These are phyloP conservation scores for Mesostigma viride DNA, from an alignment of 139 green algal genomes.

Conservation along the genomic window DNA sequence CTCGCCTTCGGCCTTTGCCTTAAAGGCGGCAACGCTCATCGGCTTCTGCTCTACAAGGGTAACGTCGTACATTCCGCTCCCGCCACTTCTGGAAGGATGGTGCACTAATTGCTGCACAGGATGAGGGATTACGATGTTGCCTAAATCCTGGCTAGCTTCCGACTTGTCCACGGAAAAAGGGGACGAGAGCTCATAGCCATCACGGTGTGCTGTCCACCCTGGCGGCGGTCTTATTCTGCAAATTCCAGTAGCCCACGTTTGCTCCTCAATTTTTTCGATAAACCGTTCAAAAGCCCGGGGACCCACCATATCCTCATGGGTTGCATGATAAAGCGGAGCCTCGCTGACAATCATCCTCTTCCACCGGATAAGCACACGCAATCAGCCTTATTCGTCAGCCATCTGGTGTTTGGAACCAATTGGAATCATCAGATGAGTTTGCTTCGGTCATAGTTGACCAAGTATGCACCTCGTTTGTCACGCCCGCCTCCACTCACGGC, in stretches of 20 bases:
- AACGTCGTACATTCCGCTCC: conserved; percentile 49
- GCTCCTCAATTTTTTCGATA: conserved; percentile 43
- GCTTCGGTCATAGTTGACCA: too few species aligned
- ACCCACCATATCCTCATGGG: conserved; percentile 36
- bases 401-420: too few species aligned
- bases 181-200: conserved; percentile 38
- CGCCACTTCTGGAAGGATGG: too few species aligned
- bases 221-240: conserved; percentile 50
- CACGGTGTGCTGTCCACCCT: conserved; percentile 45
- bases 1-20: conserved; percentile 18
- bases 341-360: too few species aligned
- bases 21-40: conserved; percentile 45
- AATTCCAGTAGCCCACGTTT: conserved; percentile 37
- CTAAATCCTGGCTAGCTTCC: too few species aligned
- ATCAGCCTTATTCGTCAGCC: too few species aligned
- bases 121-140: conserved; percentile 17
- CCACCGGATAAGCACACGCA: too few species aligned
- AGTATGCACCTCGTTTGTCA: too few species aligned
- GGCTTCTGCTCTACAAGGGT: conserved; percentile 53
- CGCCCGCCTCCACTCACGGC: too few species aligned
- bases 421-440: too few species aligned
- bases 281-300: conserved; percentile 41
- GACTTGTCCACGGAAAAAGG: too few species aligned
- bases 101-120: conserved; percentile 51
- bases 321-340: conserved; percentile 16